Evolutionary conservation across 1,139 yeast genomes (phyloP).

Genomic region (Waltiozyma sp.): DNA sequence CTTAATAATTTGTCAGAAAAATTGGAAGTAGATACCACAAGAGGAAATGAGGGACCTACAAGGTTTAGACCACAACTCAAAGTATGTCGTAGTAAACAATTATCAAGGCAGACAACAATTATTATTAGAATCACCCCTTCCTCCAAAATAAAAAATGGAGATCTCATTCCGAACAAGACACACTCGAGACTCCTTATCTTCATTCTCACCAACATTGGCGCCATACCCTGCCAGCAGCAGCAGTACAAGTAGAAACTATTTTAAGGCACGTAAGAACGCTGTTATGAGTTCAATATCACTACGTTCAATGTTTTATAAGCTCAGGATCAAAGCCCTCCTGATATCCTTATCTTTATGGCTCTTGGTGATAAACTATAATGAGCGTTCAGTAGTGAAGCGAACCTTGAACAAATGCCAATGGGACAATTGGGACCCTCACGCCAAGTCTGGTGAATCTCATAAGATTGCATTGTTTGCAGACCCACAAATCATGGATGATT

Average conservation of each 20-base stretch:
- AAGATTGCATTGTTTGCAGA: constrained; percentile 74
- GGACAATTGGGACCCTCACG: constrained; percentile 55
- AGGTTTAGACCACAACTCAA: too few species aligned
- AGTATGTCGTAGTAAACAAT: too few species aligned
- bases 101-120: too few species aligned
- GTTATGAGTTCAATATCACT: background rate
- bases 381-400: constrained; percentile 41
- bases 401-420: constrained; percentile 47
- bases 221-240: too few species aligned
- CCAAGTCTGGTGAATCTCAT: constrained; percentile 31
- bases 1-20: too few species aligned
- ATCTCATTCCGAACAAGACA: too few species aligned
- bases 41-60: too few species aligned
- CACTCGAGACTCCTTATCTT: too few species aligned
- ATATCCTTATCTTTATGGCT: constrained; percentile 29
- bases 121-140: too few species aligned
- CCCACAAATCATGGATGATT: constrained; percentile 80
- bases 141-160: too few species aligned
- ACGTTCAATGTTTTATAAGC: background rate
- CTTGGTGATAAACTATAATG: constrained; percentile 43
- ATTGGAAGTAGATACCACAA: too few species aligned
- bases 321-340: constrained; percentile 1
- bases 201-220: too few species aligned
- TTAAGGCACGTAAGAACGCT: background rate
- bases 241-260: background rate